A percentile compares a stretch with the other conserved stretches of the same genome.
Evolutionary conservation across 2,329 filamentous ascomycete genomes (phyloP).

Genomic region (Ceratocystis alfenasii): DNA sequence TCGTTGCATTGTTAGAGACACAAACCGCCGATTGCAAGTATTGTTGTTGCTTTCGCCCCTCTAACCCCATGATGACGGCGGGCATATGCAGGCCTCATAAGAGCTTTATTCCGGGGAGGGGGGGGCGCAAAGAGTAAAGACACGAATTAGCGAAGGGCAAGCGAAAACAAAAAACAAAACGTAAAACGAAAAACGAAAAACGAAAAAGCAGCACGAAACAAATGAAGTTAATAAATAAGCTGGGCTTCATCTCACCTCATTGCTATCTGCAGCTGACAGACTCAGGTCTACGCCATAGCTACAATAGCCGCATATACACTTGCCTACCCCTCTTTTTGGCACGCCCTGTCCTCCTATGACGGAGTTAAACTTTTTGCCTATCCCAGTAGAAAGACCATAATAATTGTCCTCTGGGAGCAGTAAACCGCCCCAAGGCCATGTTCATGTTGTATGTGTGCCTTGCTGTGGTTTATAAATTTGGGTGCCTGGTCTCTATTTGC

Average conservation of each 20-base stretch:
- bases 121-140: background rate
- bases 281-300: background rate
- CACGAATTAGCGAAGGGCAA: background rate
- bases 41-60: background rate
- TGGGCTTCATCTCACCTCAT: background rate
- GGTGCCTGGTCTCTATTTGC: background rate
- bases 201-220: background rate
- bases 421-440: background rate
- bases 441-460: background rate
- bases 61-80: background rate
- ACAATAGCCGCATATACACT: background rate
- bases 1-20: no score
- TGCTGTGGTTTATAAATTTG: background rate
- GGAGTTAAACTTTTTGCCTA: background rate
- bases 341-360: background rate
- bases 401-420: background rate
- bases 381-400: background rate
- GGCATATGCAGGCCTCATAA: slow-evolving; percentile 1
- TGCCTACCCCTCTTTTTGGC: no score
- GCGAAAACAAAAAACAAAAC: background rate
- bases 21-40: no score
- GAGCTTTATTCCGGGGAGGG: background rate
- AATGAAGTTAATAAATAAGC: background rate
- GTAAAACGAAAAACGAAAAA: background rate
- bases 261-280: background rate